Evolutionary conservation across 148 eudicot genomes (phyloP).

Genomic region (Chenopodium formosanum): DNA sequence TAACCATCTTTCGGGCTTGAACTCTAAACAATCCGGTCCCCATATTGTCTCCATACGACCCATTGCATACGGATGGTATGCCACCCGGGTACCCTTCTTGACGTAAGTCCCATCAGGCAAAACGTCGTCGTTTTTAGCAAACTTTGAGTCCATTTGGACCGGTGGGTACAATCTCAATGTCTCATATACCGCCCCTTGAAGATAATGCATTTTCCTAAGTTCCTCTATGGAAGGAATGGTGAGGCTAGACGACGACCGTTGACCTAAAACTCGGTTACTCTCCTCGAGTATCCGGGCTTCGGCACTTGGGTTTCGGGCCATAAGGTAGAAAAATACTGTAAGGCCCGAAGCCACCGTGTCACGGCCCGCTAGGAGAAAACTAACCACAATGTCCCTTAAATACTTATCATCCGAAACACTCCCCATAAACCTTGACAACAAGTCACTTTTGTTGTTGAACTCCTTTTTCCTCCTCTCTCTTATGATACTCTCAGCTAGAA

Average conservation of each 20-base stretch:
- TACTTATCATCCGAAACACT: conserved; percentile 35
- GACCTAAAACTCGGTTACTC: conserved; percentile 37
- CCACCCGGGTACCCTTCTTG: conserved; percentile 37
- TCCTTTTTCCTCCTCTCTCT: conserved; percentile 30
- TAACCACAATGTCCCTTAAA: conserved; percentile 54
- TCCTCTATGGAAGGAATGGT: conserved; percentile 26
- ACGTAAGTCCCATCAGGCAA: conserved; percentile 52
- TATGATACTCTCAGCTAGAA: conserved; percentile 39
- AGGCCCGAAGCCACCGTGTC: conserved; percentile 66
- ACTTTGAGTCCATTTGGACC: conserved; percentile 46
- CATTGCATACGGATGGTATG: conserved; percentile 55
- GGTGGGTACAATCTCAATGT: conserved; percentile 43
- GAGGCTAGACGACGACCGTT: neutral
- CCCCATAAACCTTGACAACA: conserved; percentile 57
- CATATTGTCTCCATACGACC: conserved; percentile 48
- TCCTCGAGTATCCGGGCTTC: conserved; percentile 41
- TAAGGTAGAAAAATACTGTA: conserved; percentile 45
- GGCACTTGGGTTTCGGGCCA: conserved; percentile 44
- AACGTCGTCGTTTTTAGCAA: conserved; percentile 32
- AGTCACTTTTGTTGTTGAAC: conserved; percentile 28
- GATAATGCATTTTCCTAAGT: conserved; percentile 35
- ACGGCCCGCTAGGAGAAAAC: conserved; percentile 59
- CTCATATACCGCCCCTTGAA: conserved; percentile 41
- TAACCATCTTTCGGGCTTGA: conserved; percentile 57
- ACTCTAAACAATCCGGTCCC: conserved; percentile 42